Percentiles rank a stretch among this genome's conserved stretches.
Conservation (phyloP, 1,284 basidiomycete species). For the Rhizopogon parksii region DNA sequence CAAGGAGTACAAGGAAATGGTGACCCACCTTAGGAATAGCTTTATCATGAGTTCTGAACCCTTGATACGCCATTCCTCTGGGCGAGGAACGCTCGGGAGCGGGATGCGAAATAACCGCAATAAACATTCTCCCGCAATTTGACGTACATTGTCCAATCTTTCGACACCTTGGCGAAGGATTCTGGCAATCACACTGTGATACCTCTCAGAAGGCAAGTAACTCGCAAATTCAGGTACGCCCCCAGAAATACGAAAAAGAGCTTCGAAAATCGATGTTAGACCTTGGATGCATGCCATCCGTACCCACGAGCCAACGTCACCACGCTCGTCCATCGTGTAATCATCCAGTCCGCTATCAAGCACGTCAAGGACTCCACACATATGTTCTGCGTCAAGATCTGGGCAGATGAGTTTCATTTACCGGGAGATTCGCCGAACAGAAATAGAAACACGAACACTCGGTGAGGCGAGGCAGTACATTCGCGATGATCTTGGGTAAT, state of each 20-base stretch:
- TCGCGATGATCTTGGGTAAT: conserved; percentile 50
- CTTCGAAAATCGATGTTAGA: conserved; percentile 43
- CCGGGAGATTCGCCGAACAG: conserved; percentile 5
- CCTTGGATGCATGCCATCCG: conserved; percentile 71
- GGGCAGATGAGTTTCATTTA: conserved; percentile 10
- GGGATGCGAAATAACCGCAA: conserved; percentile 42
- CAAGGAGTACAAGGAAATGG: conserved; percentile 1
- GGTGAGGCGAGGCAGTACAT: conserved; percentile 37
- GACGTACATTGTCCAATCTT: conserved; percentile 84
- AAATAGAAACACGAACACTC: conserved; percentile 35
- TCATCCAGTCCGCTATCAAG: conserved; percentile 71
- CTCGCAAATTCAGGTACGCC: conserved; percentile 38
- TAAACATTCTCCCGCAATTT: conserved; percentile 66
- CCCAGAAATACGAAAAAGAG: conserved; percentile 39
- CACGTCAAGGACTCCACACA: conserved; percentile 43
- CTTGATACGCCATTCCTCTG: conserved; percentile 44
- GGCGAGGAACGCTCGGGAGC: conserved; percentile 34
- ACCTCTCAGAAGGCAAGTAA: conserved; percentile 56
- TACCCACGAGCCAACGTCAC: conserved; percentile 97
- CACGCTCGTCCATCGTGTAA: conserved; percentile 90
- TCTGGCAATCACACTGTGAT: conserved; percentile 53
- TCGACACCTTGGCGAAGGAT: conserved; percentile 89
- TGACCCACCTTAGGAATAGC: conserved; percentile 41
- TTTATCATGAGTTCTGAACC: conserved; percentile 40
- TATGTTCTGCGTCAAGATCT: conserved; percentile 44